These are phyloP conservation scores for Trypanosoma scelopori DNA, from an alignment of 208 protist genomes.

Conservation along the genomic window DNA sequence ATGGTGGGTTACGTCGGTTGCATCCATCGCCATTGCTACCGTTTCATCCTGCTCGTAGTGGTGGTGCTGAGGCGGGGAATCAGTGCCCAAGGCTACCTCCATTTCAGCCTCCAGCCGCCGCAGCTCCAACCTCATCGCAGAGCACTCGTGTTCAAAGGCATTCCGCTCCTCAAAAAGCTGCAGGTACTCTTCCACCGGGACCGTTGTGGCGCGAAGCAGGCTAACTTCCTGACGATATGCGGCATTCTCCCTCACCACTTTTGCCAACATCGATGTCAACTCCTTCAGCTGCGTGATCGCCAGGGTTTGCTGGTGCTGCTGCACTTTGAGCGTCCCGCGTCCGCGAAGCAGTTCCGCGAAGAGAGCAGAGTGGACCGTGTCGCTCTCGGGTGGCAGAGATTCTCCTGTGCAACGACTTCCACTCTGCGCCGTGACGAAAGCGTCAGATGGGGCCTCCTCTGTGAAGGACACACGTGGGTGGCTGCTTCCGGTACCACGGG, in stretches of 20 bases:
- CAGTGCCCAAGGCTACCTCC: slow-evolving; percentile 20
- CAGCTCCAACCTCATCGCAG: slow-evolving; percentile 36
- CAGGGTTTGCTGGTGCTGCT: slow-evolving; percentile 37
- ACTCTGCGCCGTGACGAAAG: slow-evolving; percentile 25
- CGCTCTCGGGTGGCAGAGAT: slow-evolving; percentile 3
- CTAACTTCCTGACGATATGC: slow-evolving; percentile 37
- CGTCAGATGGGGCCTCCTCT: slow-evolving; percentile 13
- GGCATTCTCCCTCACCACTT: slow-evolving; percentile 48
- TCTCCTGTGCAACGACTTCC: slow-evolving; percentile 7
- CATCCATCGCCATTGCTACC: neutral
- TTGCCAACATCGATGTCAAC: slow-evolving; percentile 31
- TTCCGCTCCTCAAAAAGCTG: slow-evolving; percentile 31
- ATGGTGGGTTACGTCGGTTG: no score
- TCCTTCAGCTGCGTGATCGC: slow-evolving; percentile 24
- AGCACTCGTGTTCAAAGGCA: slow-evolving; percentile 33
- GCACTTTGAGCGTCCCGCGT: slow-evolving; percentile 30
- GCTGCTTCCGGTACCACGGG: neutral
- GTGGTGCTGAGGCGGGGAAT: neutral
- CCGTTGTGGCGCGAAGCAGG: slow-evolving; percentile 37
- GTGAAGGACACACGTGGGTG: slow-evolving; percentile 2
- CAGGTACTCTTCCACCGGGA: slow-evolving; percentile 33
- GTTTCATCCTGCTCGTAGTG: neutral
- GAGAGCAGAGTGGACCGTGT: slow-evolving; percentile 28
- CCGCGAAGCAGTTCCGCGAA: slow-evolving; percentile 25
- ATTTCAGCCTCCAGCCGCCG: slow-evolving; percentile 31